Base-by-base conservation (phyloP, 2,329 filamentous ascomycete species). In the Ophiocordyceps camponoti-leonardi region DNA sequence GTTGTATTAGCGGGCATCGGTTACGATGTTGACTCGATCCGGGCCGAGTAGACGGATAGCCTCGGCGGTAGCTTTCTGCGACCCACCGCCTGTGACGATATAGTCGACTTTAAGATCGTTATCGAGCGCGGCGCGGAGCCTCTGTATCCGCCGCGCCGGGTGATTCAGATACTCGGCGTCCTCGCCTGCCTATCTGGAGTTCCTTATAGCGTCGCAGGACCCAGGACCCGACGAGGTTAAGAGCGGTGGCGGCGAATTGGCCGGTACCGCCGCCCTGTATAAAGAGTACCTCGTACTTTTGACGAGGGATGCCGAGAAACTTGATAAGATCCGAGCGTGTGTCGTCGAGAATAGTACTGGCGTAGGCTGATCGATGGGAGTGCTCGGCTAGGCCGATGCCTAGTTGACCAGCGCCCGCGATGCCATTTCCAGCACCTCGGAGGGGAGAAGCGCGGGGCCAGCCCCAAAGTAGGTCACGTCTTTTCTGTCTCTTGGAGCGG, bases 361-460 rank as follows among this genome's bases (percentile, higher is more conserved):
- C 90, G 41, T 84, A 74, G 49, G 76, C 71, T 14, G 85, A 93
- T 51, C 90, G 84, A 62, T 96, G 90, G 11, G 83, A 90, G 61
- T 93, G 86, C 64, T 96, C 90, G 50, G 84, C 86, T 41, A 95
- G 74, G 45, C 87, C 87, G 46, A 95, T 72, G 47, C 90, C 90
- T 37, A 94, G 69, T 95, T 83, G 51, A 94, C 64, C 5, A 96
- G 78, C 1, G 84, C 83, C 58, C 77, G 62, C 1, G 86, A 79
- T 44, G 86, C 87, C 41, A 70, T 72, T 61, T 92, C 78, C 44
- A 95, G 75, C 20, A 95, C 84, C 4, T 76, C 66, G 14, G 85
- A 93, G 22, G 88, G 88, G 18, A 96, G 73, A 30, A 78, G 70
- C n/a, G 90, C 87, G 43, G 90, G 90, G 50, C 90, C 90, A 45